Percentiles rank a stretch among this genome's conserved stretches.
phyloP scores from a whole-genome alignment of 2,329 filamentous ascomycete species.

The Knufia petricola region DNA sequence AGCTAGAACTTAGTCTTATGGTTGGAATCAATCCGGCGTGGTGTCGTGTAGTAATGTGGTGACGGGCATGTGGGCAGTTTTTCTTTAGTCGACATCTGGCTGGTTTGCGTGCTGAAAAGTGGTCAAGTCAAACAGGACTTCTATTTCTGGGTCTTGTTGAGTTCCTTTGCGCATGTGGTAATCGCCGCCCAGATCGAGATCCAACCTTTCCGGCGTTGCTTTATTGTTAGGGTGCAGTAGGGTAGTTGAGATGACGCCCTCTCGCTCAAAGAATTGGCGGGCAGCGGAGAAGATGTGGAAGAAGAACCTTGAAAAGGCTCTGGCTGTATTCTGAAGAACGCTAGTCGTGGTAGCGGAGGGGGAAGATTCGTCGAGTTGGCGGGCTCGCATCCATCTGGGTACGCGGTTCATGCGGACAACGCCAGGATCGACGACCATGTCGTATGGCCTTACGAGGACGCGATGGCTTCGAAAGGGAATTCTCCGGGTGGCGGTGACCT shows the following conservation, averaged over 20 bases:
- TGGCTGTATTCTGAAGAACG: neutral
- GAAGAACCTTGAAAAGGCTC: neutral
- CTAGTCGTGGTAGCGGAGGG: neutral
- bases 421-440: neutral
- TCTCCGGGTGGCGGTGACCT: neutral
- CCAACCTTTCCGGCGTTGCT: too few species aligned
- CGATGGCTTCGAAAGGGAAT: constrained; percentile 1
- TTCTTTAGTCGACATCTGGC: too few species aligned
- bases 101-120: too few species aligned
- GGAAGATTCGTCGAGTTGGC: constrained; percentile 1
- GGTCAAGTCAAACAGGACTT: too few species aligned
- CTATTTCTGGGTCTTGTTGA: too few species aligned
- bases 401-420: neutral
- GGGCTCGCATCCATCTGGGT: neutral
- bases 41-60: too few species aligned
- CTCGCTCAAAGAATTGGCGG: constrained; percentile 1
- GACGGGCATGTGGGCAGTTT: too few species aligned
- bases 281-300: neutral
- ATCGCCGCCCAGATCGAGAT: neutral
- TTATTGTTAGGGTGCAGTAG: too few species aligned
- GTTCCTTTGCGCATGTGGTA: too few species aligned
- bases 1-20: too few species aligned
- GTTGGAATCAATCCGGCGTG: too few species aligned
- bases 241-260: neutral
- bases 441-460: neutral